phyloP scores from a whole-genome alignment of 768 basidiomycete species.

The Amanita molliuscula region DNA sequence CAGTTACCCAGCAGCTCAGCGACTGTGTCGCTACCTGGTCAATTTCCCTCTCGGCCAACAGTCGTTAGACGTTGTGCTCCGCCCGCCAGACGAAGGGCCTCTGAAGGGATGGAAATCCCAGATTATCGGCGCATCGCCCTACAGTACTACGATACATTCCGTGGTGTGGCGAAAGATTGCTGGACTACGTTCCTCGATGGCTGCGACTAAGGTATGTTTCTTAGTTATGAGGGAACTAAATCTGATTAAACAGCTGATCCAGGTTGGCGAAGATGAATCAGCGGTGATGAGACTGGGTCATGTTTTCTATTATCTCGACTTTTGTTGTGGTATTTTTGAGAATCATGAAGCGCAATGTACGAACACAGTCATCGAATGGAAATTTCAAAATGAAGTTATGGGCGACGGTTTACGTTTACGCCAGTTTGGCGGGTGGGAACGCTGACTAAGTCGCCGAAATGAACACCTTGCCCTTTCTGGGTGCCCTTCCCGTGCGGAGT shows the following conservation, averaged over 20 bases:
- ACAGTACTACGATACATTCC: neutral
- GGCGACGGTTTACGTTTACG: too few relatives aligned
- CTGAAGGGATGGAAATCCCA: neutral
- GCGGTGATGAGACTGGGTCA: neutral
- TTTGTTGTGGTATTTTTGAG: neutral
- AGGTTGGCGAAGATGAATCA: neutral
- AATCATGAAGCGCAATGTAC: neutral
- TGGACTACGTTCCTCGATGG: neutral
- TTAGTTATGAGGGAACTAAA: neutral
- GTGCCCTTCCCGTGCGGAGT: too few relatives aligned
- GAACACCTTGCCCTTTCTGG: too few relatives aligned
- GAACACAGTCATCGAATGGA: neutral
- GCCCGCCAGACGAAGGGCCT: neutral
- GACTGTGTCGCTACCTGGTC: neutral
- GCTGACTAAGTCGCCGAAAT: too few relatives aligned
- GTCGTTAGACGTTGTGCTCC: neutral
- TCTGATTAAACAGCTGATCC: neutral
- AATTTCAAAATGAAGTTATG: neutral
- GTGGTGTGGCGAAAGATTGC: neutral
- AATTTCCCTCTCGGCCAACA: neutral
- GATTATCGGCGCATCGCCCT: neutral
- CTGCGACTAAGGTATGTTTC: neutral
- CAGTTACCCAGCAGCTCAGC: constrained; percentile 9
- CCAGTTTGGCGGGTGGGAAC: too few relatives aligned
- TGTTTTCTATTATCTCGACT: neutral